These are phyloP conservation scores for Blastobotrys robertii DNA, from an alignment of 805 yeast genomes.

Conservation along the genomic window DNA sequence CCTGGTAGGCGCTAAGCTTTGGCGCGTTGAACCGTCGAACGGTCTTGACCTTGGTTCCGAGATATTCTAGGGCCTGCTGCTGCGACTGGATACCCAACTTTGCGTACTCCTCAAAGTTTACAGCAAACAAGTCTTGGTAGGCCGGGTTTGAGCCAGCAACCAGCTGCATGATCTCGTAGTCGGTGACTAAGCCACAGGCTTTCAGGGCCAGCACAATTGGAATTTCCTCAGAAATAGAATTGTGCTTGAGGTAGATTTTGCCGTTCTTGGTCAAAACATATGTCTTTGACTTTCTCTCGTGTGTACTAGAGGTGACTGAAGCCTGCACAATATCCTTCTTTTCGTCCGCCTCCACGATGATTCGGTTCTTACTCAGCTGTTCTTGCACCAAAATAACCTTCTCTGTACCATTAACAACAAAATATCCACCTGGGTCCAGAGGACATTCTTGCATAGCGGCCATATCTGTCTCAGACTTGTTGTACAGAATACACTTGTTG, in stretches of 20 bases:
- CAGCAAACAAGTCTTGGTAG: conserved; percentile 86
- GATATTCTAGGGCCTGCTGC: conserved; percentile 83
- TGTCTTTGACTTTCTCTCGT: conserved; percentile 95
- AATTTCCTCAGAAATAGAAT: conserved; percentile 88
- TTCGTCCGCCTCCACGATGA: conserved; percentile 95
- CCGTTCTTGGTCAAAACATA: conserved; percentile 89
- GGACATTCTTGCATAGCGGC: conserved; percentile 90
- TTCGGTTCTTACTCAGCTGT: conserved; percentile 92
- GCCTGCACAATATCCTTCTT: conserved; percentile 93
- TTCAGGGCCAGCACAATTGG: conserved; percentile 89
- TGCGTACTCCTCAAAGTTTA: conserved; percentile 90
- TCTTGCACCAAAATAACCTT: conserved; percentile 95
- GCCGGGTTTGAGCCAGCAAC: conserved; percentile 85
- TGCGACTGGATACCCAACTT: conserved; percentile 79
- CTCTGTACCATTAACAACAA: conserved; percentile 95
- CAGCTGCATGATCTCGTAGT: conserved; percentile 83
- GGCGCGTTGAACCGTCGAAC: conserved; percentile 80
- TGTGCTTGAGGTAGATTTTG: conserved; percentile 84
- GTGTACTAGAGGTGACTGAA: conserved; percentile 95
- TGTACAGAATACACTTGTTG: conserved; percentile 79
- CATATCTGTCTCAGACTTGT: conserved; percentile 73
- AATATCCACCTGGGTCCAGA: conserved; percentile 97
- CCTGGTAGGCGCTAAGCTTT: conserved; percentile 71
- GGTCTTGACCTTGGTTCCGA: conserved; percentile 88
- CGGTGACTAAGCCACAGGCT: conserved; percentile 91